Percentiles rank a stretch among this genome's conserved stretches.
These are phyloP conservation scores for Setomelanomma holmii DNA, from an alignment of 2,329 filamentous ascomycete species.

Conservation along the genomic window DNA sequence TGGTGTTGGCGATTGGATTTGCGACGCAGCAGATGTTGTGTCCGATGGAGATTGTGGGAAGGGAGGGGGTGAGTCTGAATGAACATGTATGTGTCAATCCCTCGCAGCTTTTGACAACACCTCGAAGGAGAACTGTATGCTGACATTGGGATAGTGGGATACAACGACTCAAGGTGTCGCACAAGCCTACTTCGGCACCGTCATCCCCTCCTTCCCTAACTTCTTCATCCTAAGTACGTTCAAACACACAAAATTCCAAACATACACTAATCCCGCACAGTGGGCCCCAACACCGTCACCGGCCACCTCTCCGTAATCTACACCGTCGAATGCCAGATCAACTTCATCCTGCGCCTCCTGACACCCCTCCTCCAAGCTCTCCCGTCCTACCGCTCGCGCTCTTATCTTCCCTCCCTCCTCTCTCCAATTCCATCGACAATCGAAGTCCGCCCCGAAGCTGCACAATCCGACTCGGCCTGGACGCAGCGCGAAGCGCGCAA, in stretches of 20 bases:
- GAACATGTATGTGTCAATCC: slow-evolving; percentile 41
- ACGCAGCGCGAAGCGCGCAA: slow-evolving; percentile 53
- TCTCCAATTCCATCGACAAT: slow-evolving; percentile 34
- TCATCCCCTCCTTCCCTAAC: slow-evolving; percentile 46
- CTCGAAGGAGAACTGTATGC: too few species aligned
- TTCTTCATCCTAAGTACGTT: background rate
- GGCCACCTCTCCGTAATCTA: slow-evolving; percentile 61
- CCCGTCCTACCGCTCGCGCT: slow-evolving; percentile 30
- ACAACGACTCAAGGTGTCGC: slow-evolving; percentile 43
- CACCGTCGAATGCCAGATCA: slow-evolving; percentile 61
- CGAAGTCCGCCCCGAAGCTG: slow-evolving; percentile 48
- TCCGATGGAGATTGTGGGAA: slow-evolving; percentile 56
- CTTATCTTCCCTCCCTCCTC: slow-evolving; percentile 31
- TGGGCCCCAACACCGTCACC: slow-evolving; percentile 52
- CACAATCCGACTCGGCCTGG: slow-evolving; percentile 44
- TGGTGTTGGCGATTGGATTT: slow-evolving; percentile 60
- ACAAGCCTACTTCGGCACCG: slow-evolving; percentile 59
- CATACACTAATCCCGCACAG: slow-evolving; percentile 25
- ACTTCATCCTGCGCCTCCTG: slow-evolving; percentile 54
- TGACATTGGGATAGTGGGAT: slow-evolving; percentile 48
- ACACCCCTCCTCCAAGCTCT: slow-evolving; percentile 50
- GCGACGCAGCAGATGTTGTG: slow-evolving; percentile 56
- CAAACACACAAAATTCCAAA: background rate
- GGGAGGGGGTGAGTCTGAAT: slow-evolving; percentile 49
- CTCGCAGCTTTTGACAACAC: background rate